phyloP scores from a whole-genome alignment of 768 basidiomycete genomes.

The Leucosporidium scottii region DNA sequence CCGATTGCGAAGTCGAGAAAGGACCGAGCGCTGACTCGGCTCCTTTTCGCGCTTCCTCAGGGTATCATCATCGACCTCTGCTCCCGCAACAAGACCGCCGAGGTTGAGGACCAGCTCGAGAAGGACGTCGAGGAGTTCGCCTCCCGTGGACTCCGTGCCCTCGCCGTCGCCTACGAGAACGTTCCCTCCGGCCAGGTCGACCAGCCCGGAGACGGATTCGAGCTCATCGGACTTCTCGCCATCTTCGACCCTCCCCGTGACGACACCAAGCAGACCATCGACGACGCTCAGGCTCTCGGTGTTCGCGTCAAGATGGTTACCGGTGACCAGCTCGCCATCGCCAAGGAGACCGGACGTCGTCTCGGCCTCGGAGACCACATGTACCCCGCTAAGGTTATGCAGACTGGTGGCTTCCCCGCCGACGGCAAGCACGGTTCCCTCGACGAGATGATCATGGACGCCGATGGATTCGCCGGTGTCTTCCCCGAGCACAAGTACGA shows the following conservation, averaged over 20 bases:
- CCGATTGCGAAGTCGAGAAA: conserved; percentile 37
- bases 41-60: no score
- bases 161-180: conserved; percentile 93
- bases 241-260: conserved; percentile 98
- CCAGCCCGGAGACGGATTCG: conserved; percentile 90
- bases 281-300: conserved; percentile 89
- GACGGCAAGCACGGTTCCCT: conserved; percentile 73
- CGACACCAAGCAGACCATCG: conserved; percentile 98
- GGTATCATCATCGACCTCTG: conserved; percentile 90
- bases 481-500: conserved; percentile 99
- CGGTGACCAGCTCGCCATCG: conserved; percentile 99
- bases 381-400: conserved; percentile 98
- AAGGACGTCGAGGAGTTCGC: conserved; percentile 95
- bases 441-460: conserved; percentile 99
- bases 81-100: conserved; percentile 92
- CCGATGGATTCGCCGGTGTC: conserved; percentile 97
- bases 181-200: conserved; percentile 73
- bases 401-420: conserved; percentile 74
- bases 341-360: conserved; percentile 97
- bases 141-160: conserved; percentile 88
- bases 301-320: conserved; percentile 99
- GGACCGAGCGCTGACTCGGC: no score
- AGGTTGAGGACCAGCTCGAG: conserved; percentile 83
- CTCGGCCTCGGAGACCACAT: conserved; percentile 98
- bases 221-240: conserved; percentile 90